These are phyloP conservation scores for Pilaira anomala DNA, from an alignment of 192 early-diverging fungal species.

Conservation along the genomic window DNA sequence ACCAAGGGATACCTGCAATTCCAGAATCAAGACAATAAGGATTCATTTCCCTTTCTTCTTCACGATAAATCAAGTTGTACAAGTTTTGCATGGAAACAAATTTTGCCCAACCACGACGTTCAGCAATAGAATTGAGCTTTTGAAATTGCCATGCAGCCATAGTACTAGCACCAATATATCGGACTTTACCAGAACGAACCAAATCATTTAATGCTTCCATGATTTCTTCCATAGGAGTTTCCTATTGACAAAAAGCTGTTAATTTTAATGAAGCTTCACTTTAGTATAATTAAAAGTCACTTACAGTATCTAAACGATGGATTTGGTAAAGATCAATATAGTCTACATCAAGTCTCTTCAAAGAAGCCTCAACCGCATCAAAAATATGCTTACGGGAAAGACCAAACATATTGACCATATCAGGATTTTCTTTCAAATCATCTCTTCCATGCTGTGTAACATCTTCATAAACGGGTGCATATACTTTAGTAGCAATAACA, in stretches of 20 bases:
- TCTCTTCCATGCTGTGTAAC: slow-evolving; percentile 35
- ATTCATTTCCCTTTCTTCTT: slow-evolving; percentile 42
- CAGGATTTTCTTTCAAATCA: neutral
- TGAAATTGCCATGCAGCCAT: slow-evolving; percentile 42
- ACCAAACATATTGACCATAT: slow-evolving; percentile 61
- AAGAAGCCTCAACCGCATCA: slow-evolving; percentile 68
- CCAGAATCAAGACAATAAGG: slow-evolving; percentile 33
- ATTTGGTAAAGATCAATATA: slow-evolving; percentile 74
- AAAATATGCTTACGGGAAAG: slow-evolving; percentile 82
- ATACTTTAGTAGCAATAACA: slow-evolving; percentile 77
- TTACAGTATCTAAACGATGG: slow-evolving; percentile 58
- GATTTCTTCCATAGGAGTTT: slow-evolving; percentile 64
- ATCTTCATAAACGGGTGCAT: slow-evolving; percentile 42
- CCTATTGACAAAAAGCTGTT: neutral
- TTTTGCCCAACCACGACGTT: slow-evolving; percentile 37
- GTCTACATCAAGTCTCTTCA: slow-evolving; percentile 63
- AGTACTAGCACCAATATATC: slow-evolving; percentile 39
- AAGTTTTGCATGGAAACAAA: slow-evolving; percentile 27
- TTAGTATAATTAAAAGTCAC: too few species aligned
- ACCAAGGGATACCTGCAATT: slow-evolving; percentile 29
- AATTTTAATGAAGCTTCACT: neutral
- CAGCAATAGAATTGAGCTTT: slow-evolving; percentile 36
- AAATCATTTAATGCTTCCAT: slow-evolving; percentile 68
- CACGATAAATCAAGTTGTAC: slow-evolving; percentile 40
- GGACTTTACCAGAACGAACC: slow-evolving; percentile 58